Base-by-base conservation (phyloP, 176 grass and related monocot genomes). In the Hyparrhenia diplandra region DNA sequence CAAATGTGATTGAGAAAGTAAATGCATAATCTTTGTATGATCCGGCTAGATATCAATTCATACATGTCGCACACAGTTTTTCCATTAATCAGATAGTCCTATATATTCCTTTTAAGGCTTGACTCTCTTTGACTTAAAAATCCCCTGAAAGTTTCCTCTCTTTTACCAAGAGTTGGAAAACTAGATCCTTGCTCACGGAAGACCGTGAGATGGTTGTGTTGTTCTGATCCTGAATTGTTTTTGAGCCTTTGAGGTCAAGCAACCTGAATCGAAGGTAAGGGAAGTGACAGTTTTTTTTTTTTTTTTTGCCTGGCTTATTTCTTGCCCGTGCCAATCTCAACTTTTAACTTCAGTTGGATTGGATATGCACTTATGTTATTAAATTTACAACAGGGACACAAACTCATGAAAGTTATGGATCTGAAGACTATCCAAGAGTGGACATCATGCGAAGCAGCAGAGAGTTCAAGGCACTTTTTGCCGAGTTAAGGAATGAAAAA, bases 381-480 rank as follows among this genome's bases (percentile, higher is more conserved):
- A 17, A 32, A 20, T 67, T 49, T 8, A 16, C 41, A 65, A 10
- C 11, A 78, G 61, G 31, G 17, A 14, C 7, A 66, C 18, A 39
- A 34, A 9, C 16, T 65, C 2, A n/a, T 66, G 29, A 6, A 51
- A 36, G 17, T 64, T 41, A 88, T 84, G 87, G 43, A 74, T 80
- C 45, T 18, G 58, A 25, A 59, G 24, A 57, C 5, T 14, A 64
- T 47, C 13, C 49, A n/a, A 66, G 84, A 75, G 57, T 90, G 88
- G 84, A 69, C 74, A 46, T 5, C 64, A 27, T 54, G 45, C 17
- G 76, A 91, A 71, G 62, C 7, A 39, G 75, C 84, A 20, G 47
- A 20, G 47, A 71, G n/a, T 87, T 91, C 20, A 83, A 87, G 66
- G 30, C 27, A 23, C 62, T 78, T 46, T 32, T 87, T 80, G 8